Evolutionary conservation across 495 filamentous ascomycete genomes (phyloP).

Genomic region (Aspergillus nanangensis): DNA sequence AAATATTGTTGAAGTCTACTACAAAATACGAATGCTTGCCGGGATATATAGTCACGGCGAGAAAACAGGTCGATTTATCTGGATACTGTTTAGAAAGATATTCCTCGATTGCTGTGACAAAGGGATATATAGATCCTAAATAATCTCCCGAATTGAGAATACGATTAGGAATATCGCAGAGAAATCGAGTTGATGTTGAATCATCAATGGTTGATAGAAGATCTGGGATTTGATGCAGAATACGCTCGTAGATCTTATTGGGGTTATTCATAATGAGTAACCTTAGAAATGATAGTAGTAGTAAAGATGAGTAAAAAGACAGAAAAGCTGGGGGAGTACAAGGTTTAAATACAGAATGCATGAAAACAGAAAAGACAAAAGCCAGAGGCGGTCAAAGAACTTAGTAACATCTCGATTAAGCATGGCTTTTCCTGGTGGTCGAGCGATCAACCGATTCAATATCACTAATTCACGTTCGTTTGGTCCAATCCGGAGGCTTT

Average conservation of each 20-base stretch:
- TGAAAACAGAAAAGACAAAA: too few species aligned
- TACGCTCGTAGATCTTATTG: background rate
- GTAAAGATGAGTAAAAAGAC: too few species aligned
- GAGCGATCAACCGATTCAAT: too few species aligned
- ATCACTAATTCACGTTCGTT: too few species aligned
- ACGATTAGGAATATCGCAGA: background rate
- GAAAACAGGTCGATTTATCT: background rate
- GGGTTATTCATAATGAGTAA: too few species aligned
- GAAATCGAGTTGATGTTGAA: background rate
- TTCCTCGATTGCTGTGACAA: background rate
- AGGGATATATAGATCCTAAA: constrained; percentile 1
- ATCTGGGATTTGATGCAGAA: constrained; percentile 3
- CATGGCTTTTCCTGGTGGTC: too few species aligned
- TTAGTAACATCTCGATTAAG: too few species aligned
- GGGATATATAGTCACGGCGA: background rate
- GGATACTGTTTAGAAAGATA: background rate
- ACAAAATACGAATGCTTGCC: constrained; percentile 2
- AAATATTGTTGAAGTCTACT: background rate
- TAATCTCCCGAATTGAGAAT: constrained; percentile 2
- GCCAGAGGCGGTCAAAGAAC: too few species aligned
- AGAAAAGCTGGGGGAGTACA: too few species aligned
- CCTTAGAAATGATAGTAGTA: too few species aligned
- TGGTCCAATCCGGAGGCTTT: too few species aligned
- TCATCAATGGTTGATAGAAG: background rate
- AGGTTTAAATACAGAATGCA: too few species aligned